Evolutionary conservation across 2,329 filamentous ascomycete species (phyloP), one percentile per base, ranked within the genome.

Genomic region (Trichoderma lentiforme): DNA sequence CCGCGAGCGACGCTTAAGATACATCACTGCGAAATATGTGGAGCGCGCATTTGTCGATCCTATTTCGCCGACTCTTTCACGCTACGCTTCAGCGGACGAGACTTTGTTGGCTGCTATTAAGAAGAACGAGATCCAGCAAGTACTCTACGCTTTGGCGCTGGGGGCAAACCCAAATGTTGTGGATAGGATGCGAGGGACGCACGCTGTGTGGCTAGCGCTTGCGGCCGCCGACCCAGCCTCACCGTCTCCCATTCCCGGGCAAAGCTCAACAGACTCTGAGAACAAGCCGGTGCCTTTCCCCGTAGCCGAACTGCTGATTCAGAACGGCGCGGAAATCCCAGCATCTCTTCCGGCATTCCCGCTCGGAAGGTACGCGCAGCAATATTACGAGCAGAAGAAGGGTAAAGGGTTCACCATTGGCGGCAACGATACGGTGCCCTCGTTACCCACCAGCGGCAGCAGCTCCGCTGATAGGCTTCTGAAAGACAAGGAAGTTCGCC

Each of bases 1-100:
- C 6, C 90, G 96, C 53, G 96, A 99, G 80, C 93, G 97, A 80
- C 90, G 96, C 26, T 85, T 98, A n/a, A 92, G 89, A 76, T 99
- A 98, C 81, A 98, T 99, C 81, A 98, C 94, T 0, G 88, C 92
- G 70, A 99, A 99, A 81, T 99, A 99, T 79, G 92, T 93, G 64
- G 94, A 98, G 39, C 88, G 91, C 73, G 89, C 90, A 4, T 98
- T 89, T 77, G 91, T 99, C 4, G 91, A 95, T 76, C 90, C 92
- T 0, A 91, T 94, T 30, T 93, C 93, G 3, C 81, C 91, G 4
- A 92, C 91, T 0, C 83, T 94, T 57, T 95, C 93, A 3, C 89
- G 92, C 36, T 96, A 93, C 79, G 86, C 87, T 2, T 93, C 91
- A 0, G 85, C 95, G 0, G 94, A 98, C 73, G 96, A 99, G 77